Percentiles rank a stretch among this genome's conserved stretches.
Evolutionary conservation across 768 basidiomycete genomes (phyloP).

Genomic region (Suillus discolor): DNA sequence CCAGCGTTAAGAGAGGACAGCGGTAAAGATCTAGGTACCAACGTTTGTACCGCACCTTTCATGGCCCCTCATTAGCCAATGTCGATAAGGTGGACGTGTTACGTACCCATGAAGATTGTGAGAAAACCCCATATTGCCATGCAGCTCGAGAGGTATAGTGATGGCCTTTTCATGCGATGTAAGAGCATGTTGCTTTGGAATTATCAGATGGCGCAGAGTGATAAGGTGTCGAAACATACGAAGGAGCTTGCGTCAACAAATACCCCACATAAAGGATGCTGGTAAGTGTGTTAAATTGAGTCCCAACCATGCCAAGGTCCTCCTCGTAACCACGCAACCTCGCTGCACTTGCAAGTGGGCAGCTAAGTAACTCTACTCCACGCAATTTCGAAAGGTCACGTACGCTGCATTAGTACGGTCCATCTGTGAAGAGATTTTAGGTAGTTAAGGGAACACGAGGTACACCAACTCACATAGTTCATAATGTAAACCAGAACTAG

Average conservation of each 20-base stretch:
- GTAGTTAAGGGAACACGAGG: neutral
- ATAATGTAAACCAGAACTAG: constrained; percentile 48
- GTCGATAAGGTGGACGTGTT: neutral
- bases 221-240: constrained; percentile 40
- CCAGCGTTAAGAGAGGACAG: neutral
- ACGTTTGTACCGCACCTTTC: constrained; percentile 39
- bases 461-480: constrained; percentile 41
- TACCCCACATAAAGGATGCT: constrained; percentile 72
- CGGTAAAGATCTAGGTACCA: neutral
- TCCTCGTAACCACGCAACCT: constrained; percentile 68
- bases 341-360: constrained; percentile 52
- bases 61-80: neutral
- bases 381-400: constrained; percentile 16
- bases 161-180: constrained; percentile 64
- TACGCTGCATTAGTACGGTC: constrained; percentile 71
- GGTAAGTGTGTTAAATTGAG: constrained; percentile 66
- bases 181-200: constrained; percentile 65
- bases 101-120: constrained; percentile 52
- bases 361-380: neutral
- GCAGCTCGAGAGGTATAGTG: constrained; percentile 61
- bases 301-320: constrained; percentile 61
- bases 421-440: constrained; percentile 39
- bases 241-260: constrained; percentile 74
- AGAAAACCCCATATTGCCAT: constrained; percentile 77
- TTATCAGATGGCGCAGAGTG: neutral